Percentiles rank a stretch among this genome's conserved stretches.
These are phyloP conservation scores for Chloris gayana DNA, from an alignment of 176 grass and related monocot genomes.

Conservation along the genomic window DNA sequence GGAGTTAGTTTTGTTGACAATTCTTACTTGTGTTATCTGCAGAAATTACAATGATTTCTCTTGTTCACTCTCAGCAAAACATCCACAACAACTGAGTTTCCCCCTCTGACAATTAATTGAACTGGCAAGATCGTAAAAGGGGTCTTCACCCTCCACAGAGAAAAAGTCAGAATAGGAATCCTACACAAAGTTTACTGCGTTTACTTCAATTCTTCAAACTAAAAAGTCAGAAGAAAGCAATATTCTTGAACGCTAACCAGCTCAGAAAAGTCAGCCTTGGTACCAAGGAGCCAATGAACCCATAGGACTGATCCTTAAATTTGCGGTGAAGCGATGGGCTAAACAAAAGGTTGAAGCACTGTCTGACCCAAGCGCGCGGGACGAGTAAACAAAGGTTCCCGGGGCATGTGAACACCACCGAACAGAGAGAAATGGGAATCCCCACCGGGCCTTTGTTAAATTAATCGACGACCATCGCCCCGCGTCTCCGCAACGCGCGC, in stretches of 20 bases:
- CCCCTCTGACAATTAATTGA: background rate
- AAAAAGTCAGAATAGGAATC: background rate
- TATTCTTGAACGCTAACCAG: background rate
- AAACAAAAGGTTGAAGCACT: background rate
- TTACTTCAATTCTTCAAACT: background rate
- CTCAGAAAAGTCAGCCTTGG: background rate
- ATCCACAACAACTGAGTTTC: no score
- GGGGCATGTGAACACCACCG: constrained; percentile 38
- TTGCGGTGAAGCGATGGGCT: accelerated
- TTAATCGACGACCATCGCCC: constrained; percentile 33
- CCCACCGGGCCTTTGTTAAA: constrained; percentile 27
- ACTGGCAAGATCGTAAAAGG: background rate
- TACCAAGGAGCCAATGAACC: background rate
- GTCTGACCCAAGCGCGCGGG: background rate
- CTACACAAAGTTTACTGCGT: background rate
- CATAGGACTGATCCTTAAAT: background rate
- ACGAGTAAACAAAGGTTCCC: constrained; percentile 37
- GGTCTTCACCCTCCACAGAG: background rate
- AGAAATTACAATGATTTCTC: no score
- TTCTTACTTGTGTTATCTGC: background rate
- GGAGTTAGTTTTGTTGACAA: background rate
- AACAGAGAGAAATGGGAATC: background rate
- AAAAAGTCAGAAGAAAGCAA: background rate
- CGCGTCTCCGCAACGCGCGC: constrained; percentile 27
- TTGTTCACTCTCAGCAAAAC: no score